Evolutionary conservation across 345 rosid species (phyloP), one percentile per base, ranked within the genome.

Genomic region (Brassica cretica): DNA sequence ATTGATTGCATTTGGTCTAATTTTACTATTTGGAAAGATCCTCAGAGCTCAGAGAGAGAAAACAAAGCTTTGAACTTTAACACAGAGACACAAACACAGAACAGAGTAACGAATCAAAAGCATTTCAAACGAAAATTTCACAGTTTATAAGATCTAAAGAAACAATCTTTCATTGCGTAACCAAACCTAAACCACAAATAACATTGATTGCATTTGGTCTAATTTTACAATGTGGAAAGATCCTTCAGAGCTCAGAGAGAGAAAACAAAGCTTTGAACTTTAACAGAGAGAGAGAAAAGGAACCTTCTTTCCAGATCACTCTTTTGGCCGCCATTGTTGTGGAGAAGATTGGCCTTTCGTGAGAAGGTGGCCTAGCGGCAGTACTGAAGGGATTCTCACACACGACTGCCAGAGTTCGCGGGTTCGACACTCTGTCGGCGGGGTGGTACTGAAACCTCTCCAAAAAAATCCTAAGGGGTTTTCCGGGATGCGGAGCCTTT

Each of bases 241-340:
- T 8, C 44, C 35, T 15, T 15, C 14, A 39, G 19, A 64, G 21
- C 14, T 62, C 64, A 24, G 32, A 24, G 64, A 59, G 6, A 60
- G 1, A 62, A 37, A 7, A 77, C n/a, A n/a, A 8, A 37, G 53
- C 55, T 66, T 44, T 25, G 72, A 8, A 58, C 6, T 30, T 21
- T 33, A 65, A 55, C 5, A 64, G 30, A 5, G 39, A 37, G 60
- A 25, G 2, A 41, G 32, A 33, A 1, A 65, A 24, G 1, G 15
- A 1, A 89, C 98, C 94, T 82, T 93, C 82, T 88, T 93, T 39
- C 91, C 94, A 5, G 98, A n/a, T n/a, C n/a, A n/a, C n/a, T n/a
- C n/a, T n/a, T n/a, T n/a, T n/a, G n/a, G n/a, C n/a, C n/a, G n/a
- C n/a, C n/a, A n/a, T n/a, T n/a, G n/a, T n/a, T n/a, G n/a, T n/a